Conservation (phyloP, 768 basidiomycete species). For the Harrya chromipes region DNA sequence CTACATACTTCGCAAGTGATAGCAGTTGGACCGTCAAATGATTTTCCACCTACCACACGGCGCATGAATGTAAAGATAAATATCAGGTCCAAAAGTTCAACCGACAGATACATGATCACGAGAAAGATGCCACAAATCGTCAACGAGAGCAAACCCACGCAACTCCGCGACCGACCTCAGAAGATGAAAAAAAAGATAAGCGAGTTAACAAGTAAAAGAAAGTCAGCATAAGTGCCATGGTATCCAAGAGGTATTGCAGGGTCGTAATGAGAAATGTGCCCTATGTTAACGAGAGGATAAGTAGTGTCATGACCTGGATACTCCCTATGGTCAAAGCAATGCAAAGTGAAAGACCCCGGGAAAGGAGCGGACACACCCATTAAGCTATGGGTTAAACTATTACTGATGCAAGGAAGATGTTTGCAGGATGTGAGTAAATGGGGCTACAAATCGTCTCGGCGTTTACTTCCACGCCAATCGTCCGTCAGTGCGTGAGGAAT, state of each 20-base stretch:
- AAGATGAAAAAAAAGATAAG: slow-evolving; percentile 4
- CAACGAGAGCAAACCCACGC: background rate
- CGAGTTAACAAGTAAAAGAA: slow-evolving; percentile 2
- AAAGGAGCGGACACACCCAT: slow-evolving; percentile 18
- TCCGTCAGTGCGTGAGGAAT: background rate
- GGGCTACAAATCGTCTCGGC: slow-evolving; percentile 16
- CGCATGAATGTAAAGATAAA: background rate
- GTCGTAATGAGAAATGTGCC: slow-evolving; percentile 9
- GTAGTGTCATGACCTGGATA: slow-evolving; percentile 7
- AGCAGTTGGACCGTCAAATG: background rate
- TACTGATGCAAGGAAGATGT: slow-evolving; percentile 16
- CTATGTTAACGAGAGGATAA: slow-evolving; percentile 6
- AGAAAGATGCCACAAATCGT: slow-evolving; percentile 6
- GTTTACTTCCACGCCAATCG: slow-evolving; percentile 2
- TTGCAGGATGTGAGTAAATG: slow-evolving; percentile 24
- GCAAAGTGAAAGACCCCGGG: slow-evolving; percentile 2
- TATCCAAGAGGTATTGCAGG: slow-evolving; percentile 24
- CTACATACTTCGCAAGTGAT: no score
- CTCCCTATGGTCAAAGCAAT: slow-evolving; percentile 10
- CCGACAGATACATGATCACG: slow-evolving; percentile 10
- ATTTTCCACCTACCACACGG: background rate
- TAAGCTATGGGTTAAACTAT: slow-evolving; percentile 20
- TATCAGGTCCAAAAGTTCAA: slow-evolving; percentile 2
- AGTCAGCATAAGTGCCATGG: slow-evolving; percentile 13
- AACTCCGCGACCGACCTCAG: slow-evolving; percentile 1